Percentiles rank a stretch among this genome's conserved stretches.
These are phyloP conservation scores for Hevea brasiliensis DNA, from an alignment of 345 rosid genomes.

Conservation along the genomic window DNA sequence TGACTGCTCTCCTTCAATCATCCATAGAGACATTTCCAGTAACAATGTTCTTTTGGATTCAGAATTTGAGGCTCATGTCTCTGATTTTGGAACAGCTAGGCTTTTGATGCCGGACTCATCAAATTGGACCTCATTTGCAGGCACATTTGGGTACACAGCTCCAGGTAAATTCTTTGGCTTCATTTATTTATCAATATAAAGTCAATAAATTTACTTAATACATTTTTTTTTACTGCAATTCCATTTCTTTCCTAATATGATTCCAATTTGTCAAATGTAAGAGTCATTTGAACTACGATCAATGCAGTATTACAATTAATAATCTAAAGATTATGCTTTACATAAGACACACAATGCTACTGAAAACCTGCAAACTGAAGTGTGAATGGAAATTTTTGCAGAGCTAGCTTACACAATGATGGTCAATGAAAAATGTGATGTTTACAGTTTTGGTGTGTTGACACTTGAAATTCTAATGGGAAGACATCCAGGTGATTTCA, in stretches of 20 bases:
- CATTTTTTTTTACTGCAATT: constrained; percentile 10
- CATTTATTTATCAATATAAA: no score
- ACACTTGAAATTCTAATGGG: constrained; percentile 12
- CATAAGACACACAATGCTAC: not conserved
- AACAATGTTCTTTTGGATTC: no score
- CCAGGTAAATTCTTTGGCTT: no score
- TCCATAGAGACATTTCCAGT: constrained; percentile 21
- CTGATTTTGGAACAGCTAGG: no score
- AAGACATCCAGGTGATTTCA: no score
- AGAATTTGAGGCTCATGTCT: no score
- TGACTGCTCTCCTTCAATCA: constrained; percentile 17
- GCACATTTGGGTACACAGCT: no score
- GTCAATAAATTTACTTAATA: constrained; percentile 13
- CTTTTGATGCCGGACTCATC: no score
- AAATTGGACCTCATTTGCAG: no score
- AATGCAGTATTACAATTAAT: not conserved
- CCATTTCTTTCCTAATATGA: constrained; percentile 5
- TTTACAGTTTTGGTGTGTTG: constrained; percentile 17
- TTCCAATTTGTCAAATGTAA: constrained; percentile 3
- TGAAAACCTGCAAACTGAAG: not conserved
- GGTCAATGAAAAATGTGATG: constrained; percentile 15
- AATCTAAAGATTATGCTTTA: not conserved
- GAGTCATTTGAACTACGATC: not conserved
- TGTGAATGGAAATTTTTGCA: not conserved
- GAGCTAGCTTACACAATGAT: no score